phyloP scores from a whole-genome alignment of 75 land plant genomes.

The Picea glauca region DNA sequence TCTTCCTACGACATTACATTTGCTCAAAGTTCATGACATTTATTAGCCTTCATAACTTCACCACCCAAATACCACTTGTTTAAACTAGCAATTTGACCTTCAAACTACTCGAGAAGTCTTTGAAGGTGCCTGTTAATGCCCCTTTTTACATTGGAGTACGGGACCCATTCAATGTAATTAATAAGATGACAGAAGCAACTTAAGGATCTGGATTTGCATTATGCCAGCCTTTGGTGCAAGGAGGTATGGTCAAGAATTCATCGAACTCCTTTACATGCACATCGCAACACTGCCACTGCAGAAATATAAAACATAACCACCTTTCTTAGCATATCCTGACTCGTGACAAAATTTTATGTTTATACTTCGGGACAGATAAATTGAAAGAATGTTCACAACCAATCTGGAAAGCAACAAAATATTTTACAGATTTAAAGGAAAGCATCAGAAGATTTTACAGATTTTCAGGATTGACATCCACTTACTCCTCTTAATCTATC shows the following conservation, averaged over 20 bases:
- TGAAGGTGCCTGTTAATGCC: neutral
- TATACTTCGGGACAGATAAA: neutral
- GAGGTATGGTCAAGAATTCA: slow-evolving; percentile 89
- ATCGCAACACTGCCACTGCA: slow-evolving; percentile 97
- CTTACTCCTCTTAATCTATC: slow-evolving; percentile 88
- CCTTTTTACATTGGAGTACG: neutral
- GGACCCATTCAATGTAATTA: neutral
- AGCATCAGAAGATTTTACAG: neutral
- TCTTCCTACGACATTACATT: neutral
- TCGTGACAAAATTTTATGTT: neutral
- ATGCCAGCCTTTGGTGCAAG: slow-evolving; percentile 95
- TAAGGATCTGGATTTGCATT: slow-evolving; percentile 42
- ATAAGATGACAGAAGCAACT: neutral
- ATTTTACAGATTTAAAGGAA: neutral
- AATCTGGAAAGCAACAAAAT: neutral
- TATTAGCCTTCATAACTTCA: neutral
- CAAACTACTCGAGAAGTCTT: neutral
- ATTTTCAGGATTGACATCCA: neutral
- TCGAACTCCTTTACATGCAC: slow-evolving; percentile 97
- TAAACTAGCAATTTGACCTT: neutral
- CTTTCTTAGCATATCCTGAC: neutral
- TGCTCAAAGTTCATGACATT: neutral
- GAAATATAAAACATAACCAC: neutral
- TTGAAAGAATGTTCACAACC: slow-evolving; percentile 2
- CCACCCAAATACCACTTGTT: neutral